Evolutionary conservation across 345 rosid species (phyloP), one percentile per base, ranked within the genome.

Genomic region (Brassica rapa): DNA sequence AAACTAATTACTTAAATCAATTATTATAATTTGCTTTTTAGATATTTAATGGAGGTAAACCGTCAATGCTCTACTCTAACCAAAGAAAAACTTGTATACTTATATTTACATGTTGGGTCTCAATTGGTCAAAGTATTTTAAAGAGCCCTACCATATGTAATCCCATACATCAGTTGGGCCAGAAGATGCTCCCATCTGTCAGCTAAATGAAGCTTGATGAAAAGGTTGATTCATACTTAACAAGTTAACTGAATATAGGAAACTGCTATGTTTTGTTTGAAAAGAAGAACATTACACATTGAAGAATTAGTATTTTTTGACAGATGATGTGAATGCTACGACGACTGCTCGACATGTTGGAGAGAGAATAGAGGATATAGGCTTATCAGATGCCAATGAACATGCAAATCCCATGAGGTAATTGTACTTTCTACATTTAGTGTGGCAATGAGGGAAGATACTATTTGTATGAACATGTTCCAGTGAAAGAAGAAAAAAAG

Each of bases 121-220:
- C 19, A 23, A 9, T 68, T 25, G 25, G 67, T 57, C 30, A 3
- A 14, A 15, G 10, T 27, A 10, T 59, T 27, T 29, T 9, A 24
- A 15, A 35, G 66, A 16, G 66, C 9, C 23, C 15, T 68, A 49
- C 6, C 30, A 33, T 49, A 24, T 49, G 6, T 10, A 70, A 77
- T 70, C 32, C 75, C 70, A 70, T 76, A 8, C 21, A 30, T 3
- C 24, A 9, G 12, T 14, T 76, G 74, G 74, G 74, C 69, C 53
- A 8, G 4, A 61, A 59, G 14, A 16, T 61, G 66, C 56, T 57
- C 5, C 16, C 5, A 2, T 35, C 37, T 49, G 61, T 49, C 72
- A 46, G 24, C 24, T n/a, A 39, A 14, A 8, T 14, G 75, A 59
- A 41, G 27, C 21, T 30, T 29, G 0, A 12, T 43, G 53, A 3